These are phyloP conservation scores for Pythium myriotylum DNA, from an alignment of 352 stramenopile species.

Conservation along the genomic window DNA sequence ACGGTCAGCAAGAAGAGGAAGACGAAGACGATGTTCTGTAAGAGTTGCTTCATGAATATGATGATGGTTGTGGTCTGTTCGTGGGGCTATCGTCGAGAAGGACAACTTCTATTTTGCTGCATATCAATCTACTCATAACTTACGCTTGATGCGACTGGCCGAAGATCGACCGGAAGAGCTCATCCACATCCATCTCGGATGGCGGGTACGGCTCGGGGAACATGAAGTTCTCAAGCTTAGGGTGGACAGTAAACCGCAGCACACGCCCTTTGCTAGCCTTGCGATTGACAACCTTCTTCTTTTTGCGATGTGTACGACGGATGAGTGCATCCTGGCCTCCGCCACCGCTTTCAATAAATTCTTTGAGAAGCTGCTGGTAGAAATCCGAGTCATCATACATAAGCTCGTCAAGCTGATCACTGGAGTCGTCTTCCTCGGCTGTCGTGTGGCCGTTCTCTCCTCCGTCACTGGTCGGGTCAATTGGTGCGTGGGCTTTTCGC, in stretches of 20 bases:
- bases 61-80: neutral
- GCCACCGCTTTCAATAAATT: conserved; percentile 84
- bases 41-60: conserved; percentile 4
- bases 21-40: conserved; percentile 89
- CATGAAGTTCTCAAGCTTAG: conserved; percentile 91
- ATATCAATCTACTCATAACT: conserved; percentile 15
- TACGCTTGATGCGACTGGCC: conserved; percentile 55
- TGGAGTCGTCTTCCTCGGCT: conserved; percentile 35
- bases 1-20: conserved; percentile 69
- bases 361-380: conserved; percentile 89
- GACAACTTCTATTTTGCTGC: conserved; percentile 28
- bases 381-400: conserved; percentile 90
- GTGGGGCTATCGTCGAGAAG: too few relatives aligned
- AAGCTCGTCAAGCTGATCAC: conserved; percentile 72
- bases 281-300: conserved; percentile 87
- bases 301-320: conserved; percentile 75
- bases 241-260: conserved; percentile 83
- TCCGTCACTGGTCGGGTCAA: conserved; percentile 37
- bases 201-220: conserved; percentile 82
- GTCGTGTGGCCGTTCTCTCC: conserved; percentile 33
- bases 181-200: conserved; percentile 79
- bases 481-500: conserved; percentile 75
- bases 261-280: conserved; percentile 87
- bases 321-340: conserved; percentile 55
- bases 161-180: conserved; percentile 87